Conservation (phyloP, 768 basidiomycete species). For the Phlebiopsis gigantea region DNA sequence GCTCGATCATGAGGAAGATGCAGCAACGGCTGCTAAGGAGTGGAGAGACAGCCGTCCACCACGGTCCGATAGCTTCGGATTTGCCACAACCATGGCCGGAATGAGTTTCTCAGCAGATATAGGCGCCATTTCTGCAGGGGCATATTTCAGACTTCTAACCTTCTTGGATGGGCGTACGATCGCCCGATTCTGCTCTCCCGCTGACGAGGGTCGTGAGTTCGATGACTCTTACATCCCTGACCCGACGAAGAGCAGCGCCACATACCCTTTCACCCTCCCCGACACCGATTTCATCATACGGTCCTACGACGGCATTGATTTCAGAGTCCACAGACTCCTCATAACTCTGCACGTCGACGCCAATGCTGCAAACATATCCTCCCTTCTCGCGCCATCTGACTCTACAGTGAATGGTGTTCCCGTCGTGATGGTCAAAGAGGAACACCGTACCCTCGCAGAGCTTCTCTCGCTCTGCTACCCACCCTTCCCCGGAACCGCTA, state of each 20-base stretch:
- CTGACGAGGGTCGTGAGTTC: no score
- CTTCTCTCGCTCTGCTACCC: conserved; percentile 4
- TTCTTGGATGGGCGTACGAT: not conserved
- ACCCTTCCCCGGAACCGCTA: not conserved
- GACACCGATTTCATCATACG: conserved; percentile 12
- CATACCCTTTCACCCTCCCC: not conserved
- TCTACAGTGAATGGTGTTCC: not conserved
- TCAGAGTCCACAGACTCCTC: conserved; percentile 12
- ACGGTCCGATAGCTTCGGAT: no score
- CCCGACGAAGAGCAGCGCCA: not conserved
- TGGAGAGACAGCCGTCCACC: not conserved
- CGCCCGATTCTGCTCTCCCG: not conserved
- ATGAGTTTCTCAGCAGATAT: conserved; percentile 12
- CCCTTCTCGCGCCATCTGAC: not conserved
- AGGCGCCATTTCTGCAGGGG: conserved; percentile 9
- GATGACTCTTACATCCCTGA: not conserved
- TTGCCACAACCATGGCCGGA: not conserved
- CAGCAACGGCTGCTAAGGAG: conserved; percentile 6
- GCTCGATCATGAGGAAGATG: conserved; percentile 14
- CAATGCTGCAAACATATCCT: not conserved
- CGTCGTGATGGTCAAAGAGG: not conserved
- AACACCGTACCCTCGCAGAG: not conserved
- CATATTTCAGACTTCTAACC: conserved; percentile 12
- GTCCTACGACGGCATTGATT: conserved; percentile 13
- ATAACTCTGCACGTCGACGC: not conserved